Conservation (phyloP, 2,329 filamentous ascomycete genomes). For the Diaporthe aspalathi region DNA sequence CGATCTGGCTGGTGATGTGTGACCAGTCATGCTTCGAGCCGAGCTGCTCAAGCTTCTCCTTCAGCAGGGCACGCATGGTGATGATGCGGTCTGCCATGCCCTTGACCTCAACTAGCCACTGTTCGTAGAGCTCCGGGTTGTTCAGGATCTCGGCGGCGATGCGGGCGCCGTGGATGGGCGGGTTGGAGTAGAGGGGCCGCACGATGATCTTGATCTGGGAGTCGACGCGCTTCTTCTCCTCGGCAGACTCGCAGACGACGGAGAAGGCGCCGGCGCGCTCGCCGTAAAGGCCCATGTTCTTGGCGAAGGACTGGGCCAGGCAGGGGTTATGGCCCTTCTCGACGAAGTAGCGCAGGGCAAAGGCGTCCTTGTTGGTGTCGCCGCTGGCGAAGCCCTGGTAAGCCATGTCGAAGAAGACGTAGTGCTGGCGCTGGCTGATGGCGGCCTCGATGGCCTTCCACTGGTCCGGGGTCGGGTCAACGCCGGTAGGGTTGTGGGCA, state of each 20-base stretch:
- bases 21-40: conserved; percentile 98
- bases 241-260: conserved; percentile 83
- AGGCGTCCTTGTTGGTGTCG: conserved; percentile 91
- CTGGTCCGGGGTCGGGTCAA: conserved; percentile 91
- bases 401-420: conserved; percentile 98
- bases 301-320: conserved; percentile 94
- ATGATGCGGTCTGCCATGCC: conserved; percentile 99
- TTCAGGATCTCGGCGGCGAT: conserved; percentile 94
- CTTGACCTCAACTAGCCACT: conserved; percentile 98
- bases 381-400: conserved; percentile 98
- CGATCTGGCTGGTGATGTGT: conserved; percentile 98
- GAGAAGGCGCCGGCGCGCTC: conserved; percentile 98
- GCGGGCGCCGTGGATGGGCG: conserved; percentile 94
- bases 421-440: conserved; percentile 88
- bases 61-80: conserved; percentile 93
- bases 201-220: conserved; percentile 99
- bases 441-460: conserved; percentile 91
- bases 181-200: conserved; percentile 97
- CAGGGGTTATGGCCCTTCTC: conserved; percentile 89
- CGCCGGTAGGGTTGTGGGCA: conserved; percentile 97
- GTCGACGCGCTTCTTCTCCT: conserved; percentile 95
- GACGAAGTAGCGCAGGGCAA: conserved; percentile 92
- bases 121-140: conserved; percentile 83
- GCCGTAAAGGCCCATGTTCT: conserved; percentile 99
- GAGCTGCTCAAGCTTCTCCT: conserved; percentile 93